Evolutionary conservation across 345 rosid genomes (phyloP), one percentile per base, ranked within the genome.

Genomic region (Brassica cretica): DNA sequence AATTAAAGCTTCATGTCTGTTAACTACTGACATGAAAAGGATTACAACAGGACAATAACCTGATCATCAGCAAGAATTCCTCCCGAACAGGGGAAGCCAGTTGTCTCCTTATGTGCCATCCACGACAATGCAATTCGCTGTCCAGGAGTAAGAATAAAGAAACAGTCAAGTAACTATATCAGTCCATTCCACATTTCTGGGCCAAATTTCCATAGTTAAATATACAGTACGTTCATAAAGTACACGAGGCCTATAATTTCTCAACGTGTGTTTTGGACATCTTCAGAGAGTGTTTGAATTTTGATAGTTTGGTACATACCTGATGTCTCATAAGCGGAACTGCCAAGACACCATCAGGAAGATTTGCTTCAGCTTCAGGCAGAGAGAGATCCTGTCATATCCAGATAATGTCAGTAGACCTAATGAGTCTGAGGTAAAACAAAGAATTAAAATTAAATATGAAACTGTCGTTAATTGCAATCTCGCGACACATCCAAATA

Each of bases 1-100:
- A 75, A 33, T 5, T 25, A 25, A 46, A 46, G 68, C 51, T 30
- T 2, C n/a, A 1, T 32, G 39, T 35, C 14, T 33, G 8, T 41
- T 33, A 65, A 30, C 14, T 61, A 35, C 9, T 21, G 49, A 61
- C 70, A 56, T 44, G 69, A 73, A 27, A 62, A 67, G 61, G 11
- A 61, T 79, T 60, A 67, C 59, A 73, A 39, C 59, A 66, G 58
- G 53, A 68, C 65, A 64, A 58, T 39, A 39, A 92, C 98, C 97
- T 94, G 98, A 84, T 94, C 98, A 84, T 94, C 98, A 35, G 98
- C 98, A 70, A 94, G 97, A 78, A 94, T 94, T 84, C 98, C 98
- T 78, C 98, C 98, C 0, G 87, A 87, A 85, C 98, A 94, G 62
- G 89, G 80, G 24, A 74, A 5, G 72, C 88, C 73, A 33, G 84